Evolutionary conservation across 2,329 filamentous ascomycete genomes (phyloP).

Genomic region (Aureobasidium sp.): DNA sequence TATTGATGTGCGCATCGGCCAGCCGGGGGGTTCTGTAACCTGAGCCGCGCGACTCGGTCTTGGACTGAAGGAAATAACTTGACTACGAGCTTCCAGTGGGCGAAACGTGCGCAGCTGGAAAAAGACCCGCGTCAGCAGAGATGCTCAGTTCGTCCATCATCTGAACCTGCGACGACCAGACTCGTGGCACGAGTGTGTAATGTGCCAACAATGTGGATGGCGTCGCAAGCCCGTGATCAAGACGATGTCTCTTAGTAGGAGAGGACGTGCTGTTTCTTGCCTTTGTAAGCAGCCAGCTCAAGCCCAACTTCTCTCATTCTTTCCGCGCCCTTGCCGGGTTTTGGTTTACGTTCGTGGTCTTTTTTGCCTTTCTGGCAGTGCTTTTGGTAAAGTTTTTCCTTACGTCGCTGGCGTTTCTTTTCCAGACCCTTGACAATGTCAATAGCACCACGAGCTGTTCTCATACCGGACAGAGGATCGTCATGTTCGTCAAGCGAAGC

Average conservation of each 20-base stretch:
- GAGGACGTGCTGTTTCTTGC: slow-evolving; percentile 47
- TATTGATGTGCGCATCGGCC: slow-evolving; percentile 5
- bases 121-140: background rate
- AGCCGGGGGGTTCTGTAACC: background rate
- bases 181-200: slow-evolving; percentile 7
- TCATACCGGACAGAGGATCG: slow-evolving; percentile 42
- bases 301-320: slow-evolving; percentile 89
- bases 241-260: slow-evolving; percentile 28
- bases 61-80: background rate
- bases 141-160: slow-evolving; percentile 10
- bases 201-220: slow-evolving; percentile 12
- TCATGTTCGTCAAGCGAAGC: slow-evolving; percentile 30
- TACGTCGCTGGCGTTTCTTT: slow-evolving; percentile 83
- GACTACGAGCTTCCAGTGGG: slow-evolving; percentile 1
- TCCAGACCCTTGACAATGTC: slow-evolving; percentile 96
- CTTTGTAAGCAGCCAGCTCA: slow-evolving; percentile 71
- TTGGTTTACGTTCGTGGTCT: slow-evolving; percentile 39
- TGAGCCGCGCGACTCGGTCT: background rate
- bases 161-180: slow-evolving; percentile 16
- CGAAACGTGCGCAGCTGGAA: slow-evolving; percentile 5
- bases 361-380: slow-evolving; percentile 75
- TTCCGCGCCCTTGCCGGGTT: slow-evolving; percentile 80
- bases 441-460: slow-evolving; percentile 75
- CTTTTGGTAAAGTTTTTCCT: slow-evolving; percentile 86
- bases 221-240: slow-evolving; percentile 13